Percentiles rank a stretch among this genome's conserved stretches.
Conservation (phyloP, 257 asterid species). For the Solanum tarapatanum region DNA sequence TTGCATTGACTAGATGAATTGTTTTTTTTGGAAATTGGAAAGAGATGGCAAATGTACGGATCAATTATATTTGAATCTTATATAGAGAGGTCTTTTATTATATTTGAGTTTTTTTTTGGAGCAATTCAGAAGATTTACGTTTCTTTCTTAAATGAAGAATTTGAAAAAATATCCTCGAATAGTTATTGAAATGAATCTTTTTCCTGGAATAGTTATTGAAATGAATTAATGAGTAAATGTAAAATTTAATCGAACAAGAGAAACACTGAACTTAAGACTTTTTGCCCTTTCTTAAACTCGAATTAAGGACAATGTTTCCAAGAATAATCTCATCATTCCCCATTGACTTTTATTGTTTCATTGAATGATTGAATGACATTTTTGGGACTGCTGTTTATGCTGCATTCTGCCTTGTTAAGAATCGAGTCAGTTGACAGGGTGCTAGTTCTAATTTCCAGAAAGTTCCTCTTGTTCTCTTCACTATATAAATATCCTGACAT, state of each 20-base stretch:
- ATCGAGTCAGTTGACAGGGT: background rate
- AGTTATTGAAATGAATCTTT: background rate
- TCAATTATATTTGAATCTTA: background rate
- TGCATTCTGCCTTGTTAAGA: background rate
- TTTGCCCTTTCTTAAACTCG: background rate
- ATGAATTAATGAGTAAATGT: background rate
- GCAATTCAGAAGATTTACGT: background rate
- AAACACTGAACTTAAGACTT: background rate
- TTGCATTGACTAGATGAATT: too few relatives aligned
- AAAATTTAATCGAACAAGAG: background rate
- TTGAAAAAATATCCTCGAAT: background rate
- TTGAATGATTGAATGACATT: background rate
- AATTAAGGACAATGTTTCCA: background rate
- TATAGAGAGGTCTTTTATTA: background rate
- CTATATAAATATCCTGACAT: background rate
- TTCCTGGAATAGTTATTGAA: background rate
- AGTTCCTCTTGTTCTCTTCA: background rate
- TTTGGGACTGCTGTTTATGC: background rate
- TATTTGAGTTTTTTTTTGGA: background rate
- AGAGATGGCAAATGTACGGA: background rate
- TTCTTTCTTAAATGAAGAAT: background rate
- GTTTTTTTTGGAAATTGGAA: background rate
- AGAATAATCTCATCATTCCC: background rate
- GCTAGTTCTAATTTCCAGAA: background rate
- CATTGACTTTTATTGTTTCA: background rate